These are phyloP conservation scores for Apophysomyces variabilis DNA, from an alignment of 371 early-diverging fungal genomes.

Conservation along the genomic window DNA sequence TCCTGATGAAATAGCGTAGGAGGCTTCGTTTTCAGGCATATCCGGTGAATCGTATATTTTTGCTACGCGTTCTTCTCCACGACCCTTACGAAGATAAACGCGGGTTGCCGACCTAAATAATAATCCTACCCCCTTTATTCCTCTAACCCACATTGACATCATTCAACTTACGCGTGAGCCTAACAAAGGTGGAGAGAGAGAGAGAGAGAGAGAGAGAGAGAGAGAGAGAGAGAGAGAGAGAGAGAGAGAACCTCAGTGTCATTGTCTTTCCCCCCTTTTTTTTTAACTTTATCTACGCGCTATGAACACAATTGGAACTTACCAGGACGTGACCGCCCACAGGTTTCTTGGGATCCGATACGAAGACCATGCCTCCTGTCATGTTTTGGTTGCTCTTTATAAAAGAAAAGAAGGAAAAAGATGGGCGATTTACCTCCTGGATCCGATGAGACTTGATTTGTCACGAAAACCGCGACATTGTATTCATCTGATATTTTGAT, in stretches of 20 bases:
- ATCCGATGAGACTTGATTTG: conserved; percentile 79
- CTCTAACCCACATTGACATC: background rate
- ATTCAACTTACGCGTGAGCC: conserved; percentile 60
- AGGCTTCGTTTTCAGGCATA: conserved; percentile 83
- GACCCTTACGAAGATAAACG: conserved; percentile 84
- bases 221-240: too few species aligned
- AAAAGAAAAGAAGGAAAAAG: conserved; percentile 47
- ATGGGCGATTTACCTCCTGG: conserved; percentile 46
- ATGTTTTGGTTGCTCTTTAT: conserved; percentile 55
- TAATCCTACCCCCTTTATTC: background rate
- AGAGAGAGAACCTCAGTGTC: too few species aligned
- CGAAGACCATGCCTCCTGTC: conserved; percentile 68
- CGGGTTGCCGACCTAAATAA: conserved; percentile 62
- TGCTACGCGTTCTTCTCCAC: conserved; percentile 85
- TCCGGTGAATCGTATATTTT: conserved; percentile 92
- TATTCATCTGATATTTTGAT: conserved; percentile 86
- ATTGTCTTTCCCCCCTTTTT: too few species aligned
- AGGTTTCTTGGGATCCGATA: conserved; percentile 86
- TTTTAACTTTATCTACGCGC: background rate
- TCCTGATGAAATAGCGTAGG: conserved; percentile 39
- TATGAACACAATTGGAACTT: background rate
- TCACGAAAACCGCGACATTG: conserved; percentile 87
- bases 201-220: too few species aligned
- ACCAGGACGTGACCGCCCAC: conserved; percentile 82
- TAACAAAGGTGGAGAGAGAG: conserved; percentile 5